phyloP scores from a whole-genome alignment of 495 filamentous ascomycete genomes.

The Penicillium odoratum region DNA sequence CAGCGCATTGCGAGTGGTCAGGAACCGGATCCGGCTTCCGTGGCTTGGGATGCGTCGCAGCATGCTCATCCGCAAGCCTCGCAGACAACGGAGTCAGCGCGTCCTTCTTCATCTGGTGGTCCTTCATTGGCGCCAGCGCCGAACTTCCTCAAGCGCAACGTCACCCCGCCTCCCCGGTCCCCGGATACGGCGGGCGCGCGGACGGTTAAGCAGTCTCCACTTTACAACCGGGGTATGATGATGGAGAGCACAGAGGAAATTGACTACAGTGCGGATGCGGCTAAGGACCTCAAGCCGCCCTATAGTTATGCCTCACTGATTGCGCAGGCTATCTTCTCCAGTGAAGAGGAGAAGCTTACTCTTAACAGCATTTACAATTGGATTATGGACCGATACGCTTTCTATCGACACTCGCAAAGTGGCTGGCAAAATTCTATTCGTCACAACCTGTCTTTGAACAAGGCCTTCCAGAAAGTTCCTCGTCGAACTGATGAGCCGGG shows the following conservation, averaged over 20 bases:
- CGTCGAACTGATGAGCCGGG: conserved; percentile 91
- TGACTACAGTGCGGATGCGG: conserved; percentile 79
- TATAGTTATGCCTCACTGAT: conserved; percentile 98
- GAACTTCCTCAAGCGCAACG: conserved; percentile 66
- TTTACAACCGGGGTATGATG: conserved; percentile 67
- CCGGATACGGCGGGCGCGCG: conserved; percentile 43
- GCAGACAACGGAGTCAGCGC: conserved; percentile 27
- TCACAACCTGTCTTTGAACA: conserved; percentile 92
- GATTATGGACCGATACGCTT: conserved; percentile 86
- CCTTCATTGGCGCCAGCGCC: conserved; percentile 67
- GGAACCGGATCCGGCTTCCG: conserved; percentile 31
- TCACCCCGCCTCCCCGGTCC: conserved; percentile 62
- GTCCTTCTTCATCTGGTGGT: conserved; percentile 38
- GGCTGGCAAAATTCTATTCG: conserved; percentile 99
- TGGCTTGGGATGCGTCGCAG: conserved; percentile 39
- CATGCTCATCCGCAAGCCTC: conserved; percentile 41
- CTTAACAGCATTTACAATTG: conserved; percentile 87
- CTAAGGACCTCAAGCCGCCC: conserved; percentile 87
- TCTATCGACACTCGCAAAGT: conserved; percentile 76
- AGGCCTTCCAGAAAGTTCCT: conserved; percentile 87
- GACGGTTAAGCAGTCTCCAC: conserved; percentile 57
- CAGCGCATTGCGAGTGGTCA: conserved; percentile 49
- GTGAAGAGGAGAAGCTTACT: conserved; percentile 80
- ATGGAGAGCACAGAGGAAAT: conserved; percentile 75
- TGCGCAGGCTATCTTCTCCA: conserved; percentile 87